Evolutionary conservation across 768 basidiomycete species (phyloP).

Genomic region (Russula ochroleuca): DNA sequence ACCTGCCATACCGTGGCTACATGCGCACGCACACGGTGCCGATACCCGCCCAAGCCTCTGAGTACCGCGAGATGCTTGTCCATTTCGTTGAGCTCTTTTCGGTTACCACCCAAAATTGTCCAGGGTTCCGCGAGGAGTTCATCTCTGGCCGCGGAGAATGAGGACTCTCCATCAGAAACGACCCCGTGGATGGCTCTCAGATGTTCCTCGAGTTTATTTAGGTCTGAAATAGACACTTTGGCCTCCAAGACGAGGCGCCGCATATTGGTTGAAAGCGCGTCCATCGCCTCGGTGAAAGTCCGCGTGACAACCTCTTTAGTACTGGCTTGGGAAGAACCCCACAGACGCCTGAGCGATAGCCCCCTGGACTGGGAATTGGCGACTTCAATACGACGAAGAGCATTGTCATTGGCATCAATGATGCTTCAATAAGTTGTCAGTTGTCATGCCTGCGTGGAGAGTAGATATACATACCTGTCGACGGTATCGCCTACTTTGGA

Average conservation of each 20-base stretch:
- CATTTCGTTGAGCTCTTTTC: slow-evolving; percentile 44
- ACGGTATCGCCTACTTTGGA: slow-evolving; percentile 67
- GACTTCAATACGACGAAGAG: slow-evolving; percentile 51
- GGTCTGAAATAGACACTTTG: slow-evolving; percentile 49
- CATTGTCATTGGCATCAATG: slow-evolving; percentile 70
- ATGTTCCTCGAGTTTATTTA: slow-evolving; percentile 59
- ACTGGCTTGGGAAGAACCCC: slow-evolving; percentile 33
- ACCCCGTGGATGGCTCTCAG: slow-evolving; percentile 55
- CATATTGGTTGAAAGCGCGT: slow-evolving; percentile 49
- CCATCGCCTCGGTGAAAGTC: slow-evolving; percentile 63
- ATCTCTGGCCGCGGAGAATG: slow-evolving; percentile 42
- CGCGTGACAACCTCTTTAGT: slow-evolving; percentile 45
- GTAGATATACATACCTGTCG: slow-evolving; percentile 51
- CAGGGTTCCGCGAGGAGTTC: slow-evolving; percentile 63
- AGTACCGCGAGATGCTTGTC: slow-evolving; percentile 52
- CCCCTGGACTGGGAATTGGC: slow-evolving; percentile 34
- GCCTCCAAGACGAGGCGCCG: slow-evolving; percentile 63
- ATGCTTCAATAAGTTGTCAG: slow-evolving; percentile 42
- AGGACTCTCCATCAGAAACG: slow-evolving; percentile 52
- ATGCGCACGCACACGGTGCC: slow-evolving; percentile 57
- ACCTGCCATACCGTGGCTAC: slow-evolving; percentile 63
- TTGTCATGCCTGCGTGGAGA: background rate
- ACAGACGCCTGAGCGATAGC: slow-evolving; percentile 28
- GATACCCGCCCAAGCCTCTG: slow-evolving; percentile 50
- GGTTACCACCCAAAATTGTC: slow-evolving; percentile 65